phyloP scores from a whole-genome alignment of 1,139 yeast genomes.

The Kurtzmaniella quercitrusa region DNA sequence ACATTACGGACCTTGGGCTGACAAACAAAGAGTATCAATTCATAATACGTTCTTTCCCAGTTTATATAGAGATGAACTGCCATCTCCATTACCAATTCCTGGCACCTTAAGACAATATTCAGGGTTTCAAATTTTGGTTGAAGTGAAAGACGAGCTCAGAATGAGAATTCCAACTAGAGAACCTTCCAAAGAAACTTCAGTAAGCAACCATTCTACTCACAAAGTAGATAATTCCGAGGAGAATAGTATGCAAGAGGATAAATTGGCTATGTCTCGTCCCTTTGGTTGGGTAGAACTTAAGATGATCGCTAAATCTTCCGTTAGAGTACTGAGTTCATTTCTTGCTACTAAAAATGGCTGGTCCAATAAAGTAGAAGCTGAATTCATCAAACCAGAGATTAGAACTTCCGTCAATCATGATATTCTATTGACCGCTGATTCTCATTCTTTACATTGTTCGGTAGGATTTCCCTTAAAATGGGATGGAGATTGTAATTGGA shows the following conservation, averaged over 20 bases:
- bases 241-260: neutral
- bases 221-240: neutral
- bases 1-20: slow-evolving; percentile 96
- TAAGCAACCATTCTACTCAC: slow-evolving; percentile 14
- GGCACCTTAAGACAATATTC: slow-evolving; percentile 55
- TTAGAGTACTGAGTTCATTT: slow-evolving; percentile 47
- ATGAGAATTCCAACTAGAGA: slow-evolving; percentile 82
- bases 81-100: slow-evolving; percentile 35
- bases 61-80: slow-evolving; percentile 53
- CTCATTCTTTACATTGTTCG: slow-evolving; percentile 52
- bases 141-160: slow-evolving; percentile 61
- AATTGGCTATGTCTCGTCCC: slow-evolving; percentile 35
- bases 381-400: slow-evolving; percentile 58
- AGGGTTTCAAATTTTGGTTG: slow-evolving; percentile 51
- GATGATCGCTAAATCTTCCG: slow-evolving; percentile 48
- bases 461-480: slow-evolving; percentile 72
- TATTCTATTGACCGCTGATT: slow-evolving; percentile 59
- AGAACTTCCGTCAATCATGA: slow-evolving; percentile 89
- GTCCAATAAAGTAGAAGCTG: slow-evolving; percentile 46
- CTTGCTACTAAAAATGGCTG: slow-evolving; percentile 58
- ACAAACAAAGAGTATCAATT: slow-evolving; percentile 68
- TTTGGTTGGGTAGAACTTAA: slow-evolving; percentile 92
- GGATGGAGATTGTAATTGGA: slow-evolving; percentile 78
- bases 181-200: slow-evolving; percentile 58
- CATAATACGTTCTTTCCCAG: slow-evolving; percentile 69